Base-by-base conservation (phyloP, 805 yeast genomes). In the Jamesozyma rosinii region DNA sequence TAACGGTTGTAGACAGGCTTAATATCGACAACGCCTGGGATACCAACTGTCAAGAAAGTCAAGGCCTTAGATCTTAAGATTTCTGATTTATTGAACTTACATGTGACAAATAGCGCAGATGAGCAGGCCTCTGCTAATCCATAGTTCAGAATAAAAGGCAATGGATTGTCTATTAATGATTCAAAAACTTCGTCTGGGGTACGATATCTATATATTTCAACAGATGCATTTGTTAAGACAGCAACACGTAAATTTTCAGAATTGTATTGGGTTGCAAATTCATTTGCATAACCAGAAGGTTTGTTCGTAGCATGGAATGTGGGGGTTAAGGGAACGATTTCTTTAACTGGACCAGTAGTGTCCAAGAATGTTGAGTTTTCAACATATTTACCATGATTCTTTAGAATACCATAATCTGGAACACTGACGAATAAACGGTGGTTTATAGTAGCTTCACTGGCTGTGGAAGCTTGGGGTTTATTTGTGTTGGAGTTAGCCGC, bases 121-220 rank as follows among this genome's bases (percentile, higher is more conserved):
- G 95, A 81, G 57, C 97, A 90, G 3, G 95, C 81, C 61, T 94
- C 98, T 41, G 84, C 79, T 41, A 81, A 74, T 5, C 97, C 97
- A 59, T 87, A 88, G 43, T 83, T 81, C 38, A 76, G 74, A 15
- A 81, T 77, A 57, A 86, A 86, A 41, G 80, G 74, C 41, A 79
- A 72, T 41, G 85, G 75, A 18, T 83, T 79, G 33, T 81, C 89
- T 40, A 79, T 77, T 44, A 85, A 66, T 0, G 82, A 64, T 56
- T 82, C 83, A 49, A 90, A 73, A 4, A 87, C 74, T 58, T 81
- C 75, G 58, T 82, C 89, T 5, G 95, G 92, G 2, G 88, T 81
- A 59, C 87, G 75, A 52, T 81, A 81, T 50, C 81, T 79, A 61
- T 80, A 86, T 34, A 85, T 72, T 53, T 80, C 81, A 31, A 90